Conservation (phyloP, 1,139 yeast genomes). For the Meyerozyma guilliermondii region DNA sequence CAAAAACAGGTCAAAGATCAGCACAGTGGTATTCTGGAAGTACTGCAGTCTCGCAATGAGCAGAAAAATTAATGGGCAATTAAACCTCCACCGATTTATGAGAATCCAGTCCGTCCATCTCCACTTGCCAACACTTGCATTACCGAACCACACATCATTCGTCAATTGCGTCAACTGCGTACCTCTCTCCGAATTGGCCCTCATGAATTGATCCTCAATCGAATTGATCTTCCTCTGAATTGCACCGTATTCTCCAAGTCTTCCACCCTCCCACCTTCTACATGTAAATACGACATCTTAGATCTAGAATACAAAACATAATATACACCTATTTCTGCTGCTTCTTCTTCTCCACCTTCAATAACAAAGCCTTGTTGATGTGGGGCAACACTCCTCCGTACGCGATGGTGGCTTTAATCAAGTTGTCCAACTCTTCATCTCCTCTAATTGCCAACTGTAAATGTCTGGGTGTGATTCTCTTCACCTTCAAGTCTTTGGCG, state of each 20-base stretch:
- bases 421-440: slow-evolving; percentile 95
- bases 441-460: slow-evolving; percentile 98
- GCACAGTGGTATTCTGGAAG: too few relatives aligned
- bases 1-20: too few relatives aligned
- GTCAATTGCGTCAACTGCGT: too few relatives aligned
- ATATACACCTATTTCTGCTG: slow-evolving; percentile 25
- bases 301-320: slow-evolving; percentile 9
- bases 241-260: background rate
- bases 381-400: slow-evolving; percentile 99
- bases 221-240: too few relatives aligned
- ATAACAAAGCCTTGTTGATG: slow-evolving; percentile 86
- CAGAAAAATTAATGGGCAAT: too few relatives aligned
- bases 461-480: slow-evolving; percentile 98
- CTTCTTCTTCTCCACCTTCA: slow-evolving; percentile 89
- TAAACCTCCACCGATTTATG: too few relatives aligned
- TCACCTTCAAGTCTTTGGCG: slow-evolving; percentile 95
- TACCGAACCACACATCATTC: too few relatives aligned
- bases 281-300: background rate
- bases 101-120: too few relatives aligned
- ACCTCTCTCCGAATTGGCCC: too few relatives aligned
- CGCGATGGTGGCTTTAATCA: slow-evolving; percentile 96
- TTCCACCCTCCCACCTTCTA: background rate
- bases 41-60: too few relatives aligned
- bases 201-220: too few relatives aligned
- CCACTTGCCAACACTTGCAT: too few relatives aligned